phyloP scores from a whole-genome alignment of 106 monocot species.

The Triglochin maritima region DNA sequence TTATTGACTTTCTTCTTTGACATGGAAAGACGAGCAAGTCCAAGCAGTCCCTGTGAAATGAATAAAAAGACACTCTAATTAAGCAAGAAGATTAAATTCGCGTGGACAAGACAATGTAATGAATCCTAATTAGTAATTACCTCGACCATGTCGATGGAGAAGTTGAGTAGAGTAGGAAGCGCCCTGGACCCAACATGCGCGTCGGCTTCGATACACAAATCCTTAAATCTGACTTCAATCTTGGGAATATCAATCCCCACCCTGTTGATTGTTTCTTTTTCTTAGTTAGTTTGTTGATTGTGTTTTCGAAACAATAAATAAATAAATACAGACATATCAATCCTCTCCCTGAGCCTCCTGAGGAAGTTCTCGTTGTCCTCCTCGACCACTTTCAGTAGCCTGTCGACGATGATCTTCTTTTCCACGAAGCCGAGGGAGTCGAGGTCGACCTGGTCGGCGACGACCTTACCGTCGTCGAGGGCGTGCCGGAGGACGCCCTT shows the following conservation, averaged over 20 bases:
- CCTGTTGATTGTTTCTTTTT: slow-evolving; percentile 9
- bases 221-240: slow-evolving; percentile 68
- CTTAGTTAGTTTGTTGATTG: neutral
- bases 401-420: slow-evolving; percentile 24
- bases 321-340: slow-evolving; percentile 24
- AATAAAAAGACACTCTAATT: neutral
- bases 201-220: slow-evolving; percentile 51
- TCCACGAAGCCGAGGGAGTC: slow-evolving; percentile 8
- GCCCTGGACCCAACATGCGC: slow-evolving; percentile 34
- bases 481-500: slow-evolving; percentile 4
- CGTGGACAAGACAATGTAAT: neutral
- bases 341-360: slow-evolving; percentile 24
- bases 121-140: slow-evolving; percentile 2
- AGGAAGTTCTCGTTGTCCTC: slow-evolving; percentile 63
- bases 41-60: slow-evolving; percentile 35
- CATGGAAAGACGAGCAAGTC: slow-evolving; percentile 24
- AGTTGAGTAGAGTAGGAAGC: slow-evolving; percentile 40
- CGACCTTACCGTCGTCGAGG: slow-evolving; percentile 2
- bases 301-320: neutral
- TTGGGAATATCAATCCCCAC: slow-evolving; percentile 74
- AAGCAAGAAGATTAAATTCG: neutral
- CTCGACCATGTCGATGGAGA: slow-evolving; percentile 30
- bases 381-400: slow-evolving; percentile 30
- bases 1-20: slow-evolving; percentile 57
- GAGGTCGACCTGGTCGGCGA: slow-evolving; percentile 2